Conservation (phyloP, 2,329 filamentous ascomycete genomes). For the Sclerotinia nivalis region DNA sequence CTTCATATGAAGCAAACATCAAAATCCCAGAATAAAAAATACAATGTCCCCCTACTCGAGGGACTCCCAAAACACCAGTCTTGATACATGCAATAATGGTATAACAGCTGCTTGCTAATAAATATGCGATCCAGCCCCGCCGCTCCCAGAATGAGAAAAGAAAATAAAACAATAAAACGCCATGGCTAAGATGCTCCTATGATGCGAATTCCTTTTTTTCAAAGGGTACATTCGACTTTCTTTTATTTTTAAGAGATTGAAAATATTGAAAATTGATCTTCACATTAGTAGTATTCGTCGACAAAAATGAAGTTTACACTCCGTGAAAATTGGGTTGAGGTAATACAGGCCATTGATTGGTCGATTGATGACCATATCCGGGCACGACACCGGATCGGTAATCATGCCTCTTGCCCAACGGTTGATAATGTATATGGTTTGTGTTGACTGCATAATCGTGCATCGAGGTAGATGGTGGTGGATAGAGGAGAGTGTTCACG, state of each 20-base stretch:
- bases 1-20: not conserved
- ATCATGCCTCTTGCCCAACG: slow-evolving; percentile 68
- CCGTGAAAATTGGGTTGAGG: slow-evolving; percentile 42
- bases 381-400: slow-evolving; percentile 71
- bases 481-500: slow-evolving; percentile 88
- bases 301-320: not conserved
- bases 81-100: slow-evolving; percentile 21
- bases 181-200: not conserved
- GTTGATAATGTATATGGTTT: slow-evolving; percentile 78
- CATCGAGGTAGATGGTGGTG: slow-evolving; percentile 77
- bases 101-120: slow-evolving; percentile 7
- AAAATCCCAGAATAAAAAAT: not conserved
- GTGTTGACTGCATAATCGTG: slow-evolving; percentile 69
- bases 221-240: slow-evolving; percentile 3
- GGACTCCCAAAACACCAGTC: slow-evolving; percentile 19
- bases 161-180: not conserved
- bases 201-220: slow-evolving; percentile 15
- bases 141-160: not conserved
- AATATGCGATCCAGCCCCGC: not conserved
- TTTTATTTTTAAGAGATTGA: not conserved
- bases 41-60: not conserved
- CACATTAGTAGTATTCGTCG: not conserved
- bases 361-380: slow-evolving; percentile 47
- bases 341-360: slow-evolving; percentile 38
- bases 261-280: not conserved